Evolutionary conservation across 2,329 filamentous ascomycete genomes (phyloP), one percentile per base, ranked within the genome.

Genomic region (Apiospora phragmitis): DNA sequence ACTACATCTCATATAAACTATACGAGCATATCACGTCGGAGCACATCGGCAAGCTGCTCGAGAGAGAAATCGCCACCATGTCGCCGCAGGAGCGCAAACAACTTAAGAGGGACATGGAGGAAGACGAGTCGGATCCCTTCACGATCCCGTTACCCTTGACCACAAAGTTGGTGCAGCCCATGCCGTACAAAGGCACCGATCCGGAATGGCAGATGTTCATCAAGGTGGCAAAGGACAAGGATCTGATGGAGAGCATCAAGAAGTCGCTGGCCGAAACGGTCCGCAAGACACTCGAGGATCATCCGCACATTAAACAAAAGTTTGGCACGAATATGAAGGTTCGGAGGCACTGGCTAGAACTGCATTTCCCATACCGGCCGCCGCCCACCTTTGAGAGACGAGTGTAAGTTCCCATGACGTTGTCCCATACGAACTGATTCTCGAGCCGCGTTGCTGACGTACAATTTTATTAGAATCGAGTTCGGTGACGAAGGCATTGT

Each of bases 141-240:
- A 92, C 92, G 72, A 85, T 93, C 9, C 89, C 91, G 0, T 86
- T 92, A 68, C 89, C 89, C 4, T 89, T 89, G 59, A 89, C 88
- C 2, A 88, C 84, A 0, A 84, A 83, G 67, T 74, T 82, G 70
- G 79, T 89, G 24, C 80, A 83, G 21, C 83, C 85, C 41, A 77
- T 80, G 41, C 86, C 86, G 2, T 91, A 90, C 76, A 83, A 82
- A 71, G 85, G 85, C 68, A 82, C 81, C 35, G 89, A 91, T 74
- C 90, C 90, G 3, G 91, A 93, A 78, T 92, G 89, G 89, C 81
- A 84, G 72, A 83, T 84, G 67, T 93, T 91, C 73, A 76, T 90
- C 21, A 86, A 85, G 70, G 81, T 92, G n/a, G 88, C 85, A 72
- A 85, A 85, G 72, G 85, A 92, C 72, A 78, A 76, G 18, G 79